Percentiles rank a stretch among this genome's conserved stretches.
phyloP scores from a whole-genome alignment of 345 rosid genomes.

The Combretum micranthum region DNA sequence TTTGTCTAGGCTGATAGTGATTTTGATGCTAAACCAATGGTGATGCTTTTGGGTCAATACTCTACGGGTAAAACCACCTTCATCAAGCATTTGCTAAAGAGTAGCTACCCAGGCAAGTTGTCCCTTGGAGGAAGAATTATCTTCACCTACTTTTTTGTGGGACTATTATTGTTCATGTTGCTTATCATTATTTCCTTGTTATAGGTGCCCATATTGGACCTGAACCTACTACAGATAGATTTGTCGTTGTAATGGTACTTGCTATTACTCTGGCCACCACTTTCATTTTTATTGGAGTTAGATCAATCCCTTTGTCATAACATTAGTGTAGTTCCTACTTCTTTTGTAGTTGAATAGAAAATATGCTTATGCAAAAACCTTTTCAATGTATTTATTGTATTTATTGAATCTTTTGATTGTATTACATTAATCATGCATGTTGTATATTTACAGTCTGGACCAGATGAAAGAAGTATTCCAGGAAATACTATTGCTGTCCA shows the following conservation, averaged over 20 bases:
- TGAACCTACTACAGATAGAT: conserved; percentile 97
- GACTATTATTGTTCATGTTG: neutral
- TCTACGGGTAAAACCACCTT: conserved; percentile 98
- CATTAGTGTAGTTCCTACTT: neutral
- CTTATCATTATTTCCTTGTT: conserved; percentile 4
- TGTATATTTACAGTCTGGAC: conserved; percentile 53
- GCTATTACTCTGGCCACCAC: too few species aligned
- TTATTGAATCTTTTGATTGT: neutral
- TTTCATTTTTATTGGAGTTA: neutral
- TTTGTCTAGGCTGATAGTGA: conserved; percentile 71
- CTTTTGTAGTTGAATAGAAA: neutral
- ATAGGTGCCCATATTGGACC: conserved; percentile 99
- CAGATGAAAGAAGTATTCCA: conserved; percentile 96
- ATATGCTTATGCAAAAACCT: neutral
- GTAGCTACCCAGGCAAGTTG: conserved; percentile 69
- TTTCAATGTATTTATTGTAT: neutral
- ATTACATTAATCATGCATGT: neutral
- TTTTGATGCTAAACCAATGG: conserved; percentile 97
- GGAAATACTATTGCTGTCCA: conserved; percentile 93
- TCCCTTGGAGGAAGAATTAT: conserved; percentile 5
- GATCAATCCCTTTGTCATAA: neutral
- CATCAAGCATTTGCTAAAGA: conserved; percentile 84
- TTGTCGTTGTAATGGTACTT: conserved; percentile 91
- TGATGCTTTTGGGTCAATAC: conserved; percentile 95
- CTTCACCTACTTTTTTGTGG: neutral